Conservation (phyloP, 164 flowering plant genomes). For the Kalanchoe fedtschenkoi region DNA sequence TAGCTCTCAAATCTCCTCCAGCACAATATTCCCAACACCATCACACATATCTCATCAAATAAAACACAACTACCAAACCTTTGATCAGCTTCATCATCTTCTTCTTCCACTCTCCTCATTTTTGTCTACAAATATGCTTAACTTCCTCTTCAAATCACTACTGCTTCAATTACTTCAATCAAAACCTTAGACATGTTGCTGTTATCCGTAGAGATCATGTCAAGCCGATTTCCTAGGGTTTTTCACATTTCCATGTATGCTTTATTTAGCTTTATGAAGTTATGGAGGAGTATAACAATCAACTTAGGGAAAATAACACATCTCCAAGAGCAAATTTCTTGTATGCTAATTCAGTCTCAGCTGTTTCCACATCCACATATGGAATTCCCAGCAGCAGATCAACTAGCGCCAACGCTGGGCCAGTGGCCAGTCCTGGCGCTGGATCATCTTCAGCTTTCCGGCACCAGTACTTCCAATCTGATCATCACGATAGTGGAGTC, state of each 20-base stretch:
- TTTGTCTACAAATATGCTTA: neutral
- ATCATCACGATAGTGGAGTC: slow-evolving; percentile 20
- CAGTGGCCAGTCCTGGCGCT: neutral
- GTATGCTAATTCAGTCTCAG: slow-evolving; percentile 23
- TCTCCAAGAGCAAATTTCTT: slow-evolving; percentile 36
- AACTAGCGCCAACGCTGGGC: neutral
- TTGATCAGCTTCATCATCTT: neutral
- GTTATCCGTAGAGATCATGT: neutral
- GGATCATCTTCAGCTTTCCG: slow-evolving; percentile 14
- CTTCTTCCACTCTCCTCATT: neutral
- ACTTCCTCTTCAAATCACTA: neutral
- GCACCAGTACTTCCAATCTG: slow-evolving; percentile 14
- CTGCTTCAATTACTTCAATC: too few relatives aligned
- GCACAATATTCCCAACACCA: slow-evolving; percentile 5
- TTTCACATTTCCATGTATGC: neutral
- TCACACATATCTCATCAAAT: slow-evolving; percentile 3
- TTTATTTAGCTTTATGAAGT: neutral
- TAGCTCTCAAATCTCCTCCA: slow-evolving; percentile 1
- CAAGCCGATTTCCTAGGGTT: slow-evolving; percentile 1
- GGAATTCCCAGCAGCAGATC: slow-evolving; percentile 15
- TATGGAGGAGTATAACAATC: slow-evolving; percentile 46
- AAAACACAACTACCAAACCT: neutral
- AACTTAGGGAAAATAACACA: slow-evolving; percentile 16
- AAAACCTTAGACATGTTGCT: neutral
- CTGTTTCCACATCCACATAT: slow-evolving; percentile 27